Conservation (phyloP, 306 rosid genomes). For the Astragalus glycyphyllos region DNA sequence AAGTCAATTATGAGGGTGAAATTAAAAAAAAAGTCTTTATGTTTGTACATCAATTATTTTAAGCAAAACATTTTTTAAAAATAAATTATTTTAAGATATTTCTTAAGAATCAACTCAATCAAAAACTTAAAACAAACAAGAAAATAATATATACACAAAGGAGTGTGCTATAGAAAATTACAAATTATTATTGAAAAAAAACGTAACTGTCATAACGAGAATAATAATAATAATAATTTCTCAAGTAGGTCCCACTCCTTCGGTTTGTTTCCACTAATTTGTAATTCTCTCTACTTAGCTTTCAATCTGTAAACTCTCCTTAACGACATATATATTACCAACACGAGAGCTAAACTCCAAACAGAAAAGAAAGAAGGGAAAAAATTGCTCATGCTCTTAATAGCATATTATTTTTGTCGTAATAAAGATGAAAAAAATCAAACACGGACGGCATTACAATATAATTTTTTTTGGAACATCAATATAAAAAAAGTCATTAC, state of each 20-base stretch:
- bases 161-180: conserved; percentile 19
- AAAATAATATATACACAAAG: not conserved
- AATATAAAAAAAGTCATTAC: too few species aligned
- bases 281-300: not conserved
- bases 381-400: conserved; percentile 15
- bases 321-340: conserved; percentile 11
- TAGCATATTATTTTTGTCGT: conserved; percentile 30
- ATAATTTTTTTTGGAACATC: too few species aligned
- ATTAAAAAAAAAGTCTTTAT: too few species aligned
- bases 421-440: not conserved
- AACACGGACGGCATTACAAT: conserved; percentile 8
- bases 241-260: conserved; percentile 49
- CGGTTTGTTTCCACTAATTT: conserved; percentile 40
- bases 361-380: conserved; percentile 2
- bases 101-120: too few species aligned
- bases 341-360: conserved; percentile 9
- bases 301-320: conserved; percentile 30
- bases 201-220: conserved; percentile 59
- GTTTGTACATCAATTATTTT: too few species aligned
- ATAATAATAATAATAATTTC: conserved; percentile 57
- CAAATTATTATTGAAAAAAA: conserved; percentile 46
- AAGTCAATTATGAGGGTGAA: too few species aligned
- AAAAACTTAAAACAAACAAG: too few species aligned
- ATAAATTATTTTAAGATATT: too few species aligned
- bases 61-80: too few species aligned